Conservation (phyloP, 495 filamentous ascomycete genomes). For the Ramalina intermedia region DNA sequence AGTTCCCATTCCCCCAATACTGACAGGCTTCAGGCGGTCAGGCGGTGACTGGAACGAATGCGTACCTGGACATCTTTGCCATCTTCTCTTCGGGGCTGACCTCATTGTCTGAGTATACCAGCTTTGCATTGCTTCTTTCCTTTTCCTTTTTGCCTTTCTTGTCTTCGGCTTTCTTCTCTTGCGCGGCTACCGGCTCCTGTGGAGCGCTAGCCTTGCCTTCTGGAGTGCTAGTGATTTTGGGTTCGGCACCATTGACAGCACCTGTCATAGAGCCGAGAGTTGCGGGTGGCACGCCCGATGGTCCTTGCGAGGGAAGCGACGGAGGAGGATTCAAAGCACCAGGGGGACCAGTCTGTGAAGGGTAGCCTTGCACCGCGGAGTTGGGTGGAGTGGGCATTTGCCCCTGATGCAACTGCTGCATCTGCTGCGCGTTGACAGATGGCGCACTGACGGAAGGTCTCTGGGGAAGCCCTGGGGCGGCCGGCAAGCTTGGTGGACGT, state of each 20-base stretch:
- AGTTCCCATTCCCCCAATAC: slow-evolving; percentile 25
- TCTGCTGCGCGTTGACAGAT: slow-evolving; percentile 39
- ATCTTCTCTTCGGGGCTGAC: slow-evolving; percentile 80
- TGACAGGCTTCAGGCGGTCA: slow-evolving; percentile 9
- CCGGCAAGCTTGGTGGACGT: slow-evolving; percentile 36
- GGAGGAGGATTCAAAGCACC: background rate
- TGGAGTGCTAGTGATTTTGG: slow-evolving; percentile 28
- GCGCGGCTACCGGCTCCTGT: slow-evolving; percentile 17
- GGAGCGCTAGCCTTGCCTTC: slow-evolving; percentile 9
- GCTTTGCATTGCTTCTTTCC: slow-evolving; percentile 51
- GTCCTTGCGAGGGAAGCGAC: slow-evolving; percentile 3
- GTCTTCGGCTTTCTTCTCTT: slow-evolving; percentile 14
- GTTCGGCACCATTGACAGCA: slow-evolving; percentile 39
- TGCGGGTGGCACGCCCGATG: slow-evolving; percentile 12
- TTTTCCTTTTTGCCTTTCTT: slow-evolving; percentile 61
- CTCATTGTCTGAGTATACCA: slow-evolving; percentile 68
- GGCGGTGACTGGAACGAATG: slow-evolving; percentile 40
- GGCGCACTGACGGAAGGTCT: slow-evolving; percentile 45
- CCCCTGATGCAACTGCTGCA: slow-evolving; percentile 53
- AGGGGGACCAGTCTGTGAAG: background rate
- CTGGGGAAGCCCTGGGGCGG: slow-evolving; percentile 47
- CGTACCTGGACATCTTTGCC: slow-evolving; percentile 63
- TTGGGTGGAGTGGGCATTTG: slow-evolving; percentile 16
- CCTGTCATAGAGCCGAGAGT: slow-evolving; percentile 47
- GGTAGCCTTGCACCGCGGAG: background rate